Evolutionary conservation across 1,139 yeast genomes (phyloP), one percentile per base, ranked within the genome.

Genomic region (Zygosaccharomyces pseudobailii): DNA sequence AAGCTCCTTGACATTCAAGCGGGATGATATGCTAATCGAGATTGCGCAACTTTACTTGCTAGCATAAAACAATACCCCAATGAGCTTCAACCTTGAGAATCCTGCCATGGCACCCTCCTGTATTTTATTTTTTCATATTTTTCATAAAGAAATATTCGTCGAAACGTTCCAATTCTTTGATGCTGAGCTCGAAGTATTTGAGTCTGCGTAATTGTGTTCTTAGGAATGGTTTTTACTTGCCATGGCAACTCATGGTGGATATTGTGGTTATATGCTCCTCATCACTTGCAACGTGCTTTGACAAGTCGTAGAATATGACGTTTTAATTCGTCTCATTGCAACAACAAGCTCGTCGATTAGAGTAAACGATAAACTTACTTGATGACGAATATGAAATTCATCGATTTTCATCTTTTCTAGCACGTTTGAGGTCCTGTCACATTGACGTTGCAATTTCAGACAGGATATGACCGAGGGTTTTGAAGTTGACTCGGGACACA

Each of bases 401-500:
- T 9, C 4, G 10, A 19, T 4, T 4, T 10, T 7, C 6, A 3
- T n/a, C 33, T 30, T 6, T 7, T 30, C 19, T 6, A 30, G 33
- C 33, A 30, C 19, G 19, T 38, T 27, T 17, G 41, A 9, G 22
- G 34, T 27, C 23, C 33, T 19, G 9, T 28, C 30, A 13, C 30
- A 20, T 9, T 20, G 13, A n/a, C 34, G 19, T 32, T 27, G 31
- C 24, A 27, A 23, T 27, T n/a, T 22, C 10, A 27, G 33, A 30
- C 19, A 38, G 25, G 6, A 38, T 20, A 38, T 38, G 41, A 38
- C 41, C 34, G 25, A 28, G 34, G 41, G 23, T 10, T 38, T 38
- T 32, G 41, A 38, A 32, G 41, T 23, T n/a, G 22, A 28, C 24
- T 27, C 34, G 22, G 23, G 34, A 24, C 10, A 28, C 32, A 13